Evolutionary conservation across 2,329 filamentous ascomycete species (phyloP), one percentile per base, ranked within the genome.

Genomic region (Colletotrichum sp.): DNA sequence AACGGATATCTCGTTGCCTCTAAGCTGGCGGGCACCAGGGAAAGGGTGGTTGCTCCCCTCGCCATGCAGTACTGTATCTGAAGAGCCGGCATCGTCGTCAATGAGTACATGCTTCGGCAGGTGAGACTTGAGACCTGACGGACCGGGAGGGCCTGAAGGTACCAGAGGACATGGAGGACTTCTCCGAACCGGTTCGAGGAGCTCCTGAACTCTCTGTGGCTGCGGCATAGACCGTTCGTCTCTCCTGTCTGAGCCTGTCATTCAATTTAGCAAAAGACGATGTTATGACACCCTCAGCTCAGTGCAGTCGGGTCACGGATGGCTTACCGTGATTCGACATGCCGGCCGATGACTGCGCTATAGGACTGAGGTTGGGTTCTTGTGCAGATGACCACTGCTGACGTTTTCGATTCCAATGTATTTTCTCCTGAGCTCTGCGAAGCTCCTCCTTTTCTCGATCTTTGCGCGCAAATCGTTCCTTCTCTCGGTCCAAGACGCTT

Each of bases 361-460:
- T 89, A 15, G 89, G 88, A 67, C 87, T 90, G 62, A 91, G 79
- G 9, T 83, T 82, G 13, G 89, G 88, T 75, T 90, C 88, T 28
- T 86, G 86, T 2, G 86, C 86, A 5, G 88, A 90, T 6, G 88
- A 89, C 90, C 89, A 91, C 71, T 89, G 86, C 24, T 85, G 84
- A 3, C 83, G 84, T 28, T 87, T 84, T 28, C 84, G 84, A 71
- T 83, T 85, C 90, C 88, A 91, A 77, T 80, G 85, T 4, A 88
- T 81, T 13, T 79, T 81, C 18, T 81, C 77, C 71, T 85, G 81
- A 65, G 82, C 80, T 28, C 81, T 74, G 48, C 83, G 80, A 39
- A 86, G 80, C 4, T 80, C 81, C 34, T 85, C 82, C 78, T 89
- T 89, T 13, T 82, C 82, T 30, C 79, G 80, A 71, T 86, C 84